Conservation (phyloP, 2,329 filamentous ascomycete species). For the Pleurostoma richardsiae region DNA sequence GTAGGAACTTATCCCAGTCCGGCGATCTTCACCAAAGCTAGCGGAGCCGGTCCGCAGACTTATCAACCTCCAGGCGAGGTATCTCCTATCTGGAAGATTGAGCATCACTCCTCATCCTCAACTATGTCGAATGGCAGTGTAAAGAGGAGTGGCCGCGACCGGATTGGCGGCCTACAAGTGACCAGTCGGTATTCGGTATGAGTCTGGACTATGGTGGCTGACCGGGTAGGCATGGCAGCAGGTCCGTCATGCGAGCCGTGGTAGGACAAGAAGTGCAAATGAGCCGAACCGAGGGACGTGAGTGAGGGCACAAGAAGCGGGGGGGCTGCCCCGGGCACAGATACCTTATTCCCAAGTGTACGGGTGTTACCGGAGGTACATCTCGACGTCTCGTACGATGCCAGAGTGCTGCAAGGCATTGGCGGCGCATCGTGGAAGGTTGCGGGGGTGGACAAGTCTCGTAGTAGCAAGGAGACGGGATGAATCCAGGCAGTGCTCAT, state of each 20-base stretch:
- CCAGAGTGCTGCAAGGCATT: not conserved
- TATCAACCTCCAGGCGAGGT: too few species aligned
- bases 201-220: conserved; percentile 10
- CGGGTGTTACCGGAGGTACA: conserved; percentile 14
- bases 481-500: too few species aligned
- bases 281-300: too few species aligned
- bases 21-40: too few species aligned
- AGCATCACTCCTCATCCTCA: too few species aligned
- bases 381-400: conserved; percentile 8
- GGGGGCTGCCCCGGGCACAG: too few species aligned
- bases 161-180: conserved; percentile 20
- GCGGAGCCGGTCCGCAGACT: too few species aligned
- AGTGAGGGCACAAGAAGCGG: too few species aligned
- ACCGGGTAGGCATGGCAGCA: conserved; percentile 4
- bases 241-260: conserved; percentile 8
- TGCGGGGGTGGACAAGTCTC: not conserved
- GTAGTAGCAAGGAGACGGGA: not conserved
- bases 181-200: not conserved
- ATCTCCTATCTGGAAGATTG: too few species aligned
- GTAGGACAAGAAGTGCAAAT: conserved; percentile 9
- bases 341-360: not conserved
- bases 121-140: not conserved
- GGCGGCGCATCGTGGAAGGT: too few species aligned
- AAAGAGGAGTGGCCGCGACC: conserved; percentile 13
- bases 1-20: too few species aligned